Base-by-base conservation (phyloP, 495 filamentous ascomycete genomes). In the Rusavskia elegans region DNA sequence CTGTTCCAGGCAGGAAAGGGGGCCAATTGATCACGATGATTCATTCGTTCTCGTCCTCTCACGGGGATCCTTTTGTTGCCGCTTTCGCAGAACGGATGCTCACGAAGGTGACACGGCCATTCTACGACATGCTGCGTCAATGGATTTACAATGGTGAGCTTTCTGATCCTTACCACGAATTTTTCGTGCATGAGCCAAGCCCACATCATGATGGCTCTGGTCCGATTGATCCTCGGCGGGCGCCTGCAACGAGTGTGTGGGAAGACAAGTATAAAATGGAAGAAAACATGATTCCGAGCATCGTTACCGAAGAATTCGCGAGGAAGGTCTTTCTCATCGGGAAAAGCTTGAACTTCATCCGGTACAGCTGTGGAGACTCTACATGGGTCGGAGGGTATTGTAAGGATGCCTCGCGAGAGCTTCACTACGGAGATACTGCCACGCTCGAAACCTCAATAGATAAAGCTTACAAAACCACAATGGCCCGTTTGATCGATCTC, bases 121-220 rank as follows among this genome's bases (percentile, higher is more conserved):
- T 96, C 62, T 99, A 99, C 63, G 84, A 90, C 56, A 97, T 96
- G 77, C 75, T 97, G 52, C 81, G 89, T 49, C 81, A 85, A 55
- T 99, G 93, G 93, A 95, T 97, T 48, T 99, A 97, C 63, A 90
- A 97, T 62, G 93, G 93, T 50, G 93, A 99, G 68, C 77, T 99
- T 19, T 88, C 85, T 16, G 93, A 99, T 69, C 93, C 93, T 8
- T 95, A 92, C 59, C 75, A 82, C 30, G 93, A 99, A 59, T 99
- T 99, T 66, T 96, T 97, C 60, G 89, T 99, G 25, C 78, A 79
- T 35, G 88, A 95, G 63, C 84, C 89, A 56, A 68, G 68, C 36
- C 39, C 58, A 36, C 62, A 64, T 25, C 59, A 67, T 42, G 64
- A 67, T 4, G 69, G 58, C 45, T 53, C 60, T 41, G 53, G 40